phyloP scores from a whole-genome alignment of 768 basidiomycete species.

The Porpolomopsis calyptriformis region DNA sequence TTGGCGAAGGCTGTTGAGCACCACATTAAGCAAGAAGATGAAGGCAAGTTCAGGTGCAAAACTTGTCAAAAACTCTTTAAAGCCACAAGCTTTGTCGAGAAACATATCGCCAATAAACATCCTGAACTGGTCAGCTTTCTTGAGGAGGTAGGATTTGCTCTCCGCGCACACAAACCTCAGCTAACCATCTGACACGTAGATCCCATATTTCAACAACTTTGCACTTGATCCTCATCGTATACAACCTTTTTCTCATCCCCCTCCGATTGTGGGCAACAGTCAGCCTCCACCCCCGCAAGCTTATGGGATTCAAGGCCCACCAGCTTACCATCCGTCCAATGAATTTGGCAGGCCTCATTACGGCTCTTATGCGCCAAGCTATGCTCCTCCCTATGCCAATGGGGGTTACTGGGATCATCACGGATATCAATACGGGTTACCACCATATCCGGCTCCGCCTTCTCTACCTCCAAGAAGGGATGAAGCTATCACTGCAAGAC shows the following conservation, averaged over 20 bases:
- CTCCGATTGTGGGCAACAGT: slow-evolving; percentile 51
- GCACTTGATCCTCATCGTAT: slow-evolving; percentile 92
- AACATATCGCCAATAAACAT: slow-evolving; percentile 95
- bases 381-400: slow-evolving; percentile 34
- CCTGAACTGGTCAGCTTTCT: slow-evolving; percentile 72
- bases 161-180: slow-evolving; percentile 3
- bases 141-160: slow-evolving; percentile 56
- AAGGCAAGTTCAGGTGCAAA: slow-evolving; percentile 95
- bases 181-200: slow-evolving; percentile 29
- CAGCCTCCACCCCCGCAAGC: slow-evolving; percentile 77
- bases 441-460: slow-evolving; percentile 27
- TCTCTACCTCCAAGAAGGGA: slow-evolving; percentile 40
- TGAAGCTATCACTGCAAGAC: slow-evolving; percentile 46
- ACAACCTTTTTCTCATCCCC: slow-evolving; percentile 74
- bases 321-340: slow-evolving; percentile 29
- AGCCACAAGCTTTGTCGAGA: slow-evolving; percentile 92
- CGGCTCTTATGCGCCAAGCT: slow-evolving; percentile 26
- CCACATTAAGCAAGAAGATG: slow-evolving; percentile 88
- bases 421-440: slow-evolving; percentile 30
- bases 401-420: slow-evolving; percentile 35
- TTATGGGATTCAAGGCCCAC: slow-evolving; percentile 63
- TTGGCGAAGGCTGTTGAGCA: slow-evolving; percentile 68
- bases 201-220: slow-evolving; percentile 91
- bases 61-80: slow-evolving; percentile 96
- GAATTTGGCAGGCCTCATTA: slow-evolving; percentile 28